Evolutionary conservation across 805 yeast genomes (phyloP), one percentile per base, ranked within the genome.

Genomic region (Kodamaea kaohsiungensis): DNA sequence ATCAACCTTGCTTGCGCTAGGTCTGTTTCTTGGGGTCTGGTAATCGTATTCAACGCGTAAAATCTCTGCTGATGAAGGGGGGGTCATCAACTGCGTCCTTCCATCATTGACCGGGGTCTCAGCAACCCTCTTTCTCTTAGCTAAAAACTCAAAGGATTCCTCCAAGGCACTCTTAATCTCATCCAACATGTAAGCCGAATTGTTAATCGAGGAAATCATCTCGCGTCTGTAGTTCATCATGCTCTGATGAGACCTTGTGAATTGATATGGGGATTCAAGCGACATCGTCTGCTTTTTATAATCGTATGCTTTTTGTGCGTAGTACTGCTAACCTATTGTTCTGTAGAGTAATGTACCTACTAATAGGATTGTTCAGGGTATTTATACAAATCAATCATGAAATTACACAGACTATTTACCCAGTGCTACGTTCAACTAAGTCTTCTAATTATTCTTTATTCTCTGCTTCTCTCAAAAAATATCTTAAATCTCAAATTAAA

Each of bases 151-250:
- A 17, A 17, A 19, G 6, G 45, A 40, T 13, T 40, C 45, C 9
- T 15, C 42, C 42, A 38, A 38, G 3, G 42, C 42, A 15, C 7
- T 13, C 45, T 17, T 40, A 25, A 40, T 40, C 45, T 40, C 45
- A 13, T 40, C 45, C 25, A 38, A 15, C 42, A 38, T 16, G 9
- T 15, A 38, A 8, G 42, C 16, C 18, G 45, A 40, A 12, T 17
- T 40, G 22, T 40, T 40, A 25, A 40, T 40, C 19, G 45, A 15
- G 7, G 45, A 40, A 7, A 40, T 40, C 45, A 40, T 40, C 19
- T 40, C 45, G 45, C 45, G 45, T 40, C 45, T 40, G 45, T 40
- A 40, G 45, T 40, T 40, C 45, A 40, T 40, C 19, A 17, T 40
- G 13, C 17, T 15, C 17, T n/a, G 19, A 9, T 17, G 19, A 9